Conservation (phyloP, 164 flowering plant species). For the Buxus sempervirens region DNA sequence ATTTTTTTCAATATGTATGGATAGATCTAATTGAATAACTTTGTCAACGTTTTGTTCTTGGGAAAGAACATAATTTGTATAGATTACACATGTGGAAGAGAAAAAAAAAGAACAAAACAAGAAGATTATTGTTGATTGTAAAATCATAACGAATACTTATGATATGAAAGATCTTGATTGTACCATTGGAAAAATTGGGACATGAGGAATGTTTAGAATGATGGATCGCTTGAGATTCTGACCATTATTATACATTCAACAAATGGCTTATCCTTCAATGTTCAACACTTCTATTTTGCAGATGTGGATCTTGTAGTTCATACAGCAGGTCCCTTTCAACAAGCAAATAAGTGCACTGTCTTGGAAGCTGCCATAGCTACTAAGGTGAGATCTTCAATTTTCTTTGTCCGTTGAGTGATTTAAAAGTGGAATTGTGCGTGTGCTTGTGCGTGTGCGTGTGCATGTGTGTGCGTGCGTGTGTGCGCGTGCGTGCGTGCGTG, state of each 20-base stretch:
- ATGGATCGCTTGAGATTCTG: not conserved
- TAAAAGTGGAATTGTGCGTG: too few relatives aligned
- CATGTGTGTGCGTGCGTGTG: too few relatives aligned
- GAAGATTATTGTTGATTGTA: not conserved
- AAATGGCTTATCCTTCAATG: too few relatives aligned
- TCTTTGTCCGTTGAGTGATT: not conserved
- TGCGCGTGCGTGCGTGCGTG: too few relatives aligned
- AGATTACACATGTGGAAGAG: not conserved
- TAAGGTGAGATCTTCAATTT: conserved; percentile 71
- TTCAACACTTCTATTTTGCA: conserved; percentile 24
- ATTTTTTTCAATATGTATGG: not conserved
- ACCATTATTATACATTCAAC: too few relatives aligned
- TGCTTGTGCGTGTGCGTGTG: not conserved
- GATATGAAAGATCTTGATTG: not conserved
- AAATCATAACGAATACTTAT: too few relatives aligned
- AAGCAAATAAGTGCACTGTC: conserved; percentile 67
- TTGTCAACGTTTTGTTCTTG: not conserved
- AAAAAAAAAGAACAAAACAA: not conserved
- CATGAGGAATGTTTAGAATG: not conserved
- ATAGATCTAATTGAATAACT: not conserved
- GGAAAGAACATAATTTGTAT: not conserved
- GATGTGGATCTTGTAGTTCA: conserved; percentile 95
- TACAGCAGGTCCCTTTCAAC: conserved; percentile 95
- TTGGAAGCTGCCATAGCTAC: conserved; percentile 92
- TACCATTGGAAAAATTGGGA: not conserved